Evolutionary conservation across 495 filamentous ascomycete species (phyloP), one percentile per base, ranked within the genome.

Genomic region (Aspergillus heteromorphus): DNA sequence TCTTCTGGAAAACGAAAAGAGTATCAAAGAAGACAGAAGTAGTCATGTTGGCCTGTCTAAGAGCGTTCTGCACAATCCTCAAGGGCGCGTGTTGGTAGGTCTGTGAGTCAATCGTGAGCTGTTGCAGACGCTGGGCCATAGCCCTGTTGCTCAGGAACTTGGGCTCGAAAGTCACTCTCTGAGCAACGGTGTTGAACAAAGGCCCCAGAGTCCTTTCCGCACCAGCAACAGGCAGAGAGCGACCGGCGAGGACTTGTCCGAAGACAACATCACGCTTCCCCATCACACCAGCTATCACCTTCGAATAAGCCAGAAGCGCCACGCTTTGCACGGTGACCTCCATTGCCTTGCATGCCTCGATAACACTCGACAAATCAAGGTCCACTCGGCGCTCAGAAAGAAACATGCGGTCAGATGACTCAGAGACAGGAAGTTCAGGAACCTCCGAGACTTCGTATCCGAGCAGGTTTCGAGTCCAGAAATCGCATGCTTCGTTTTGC

Each of bases 121-220:
- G 82, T 14, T 77, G 70, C n/a, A 68, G 47, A 14, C 68, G 57
- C 21, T 70, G 61, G 8, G 79, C 50, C 8, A 76, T 64, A 11
- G 85, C 64, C 34, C 76, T 69, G 61, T 86, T 87, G 7, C 56
- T 66, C 17, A 70, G 17, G 21, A 72, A 69, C 13, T 65, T 67
- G 0, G 70, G 69, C 52, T 75, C 69, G 1, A 75, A 62, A 17
- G 65, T 66, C 6, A 71, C 63, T 49, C 72, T 63, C 54, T 73
- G 72, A 17, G 92, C 89, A 0, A 96, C 73, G 0, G 92, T 96
- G 67, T 97, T 97, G 77, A 97, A 95, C 4, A 96, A 66, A 0
- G 92, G 92, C 0, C 93, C 93, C 49, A 92, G 80, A 7, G 87
- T 79, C 8, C 76, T 69, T 30, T 95, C 89, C 13, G 83, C 79